phyloP scores from a whole-genome alignment of 2,329 filamentous ascomycete genomes.

The Scedosporium aurantiacum region DNA sequence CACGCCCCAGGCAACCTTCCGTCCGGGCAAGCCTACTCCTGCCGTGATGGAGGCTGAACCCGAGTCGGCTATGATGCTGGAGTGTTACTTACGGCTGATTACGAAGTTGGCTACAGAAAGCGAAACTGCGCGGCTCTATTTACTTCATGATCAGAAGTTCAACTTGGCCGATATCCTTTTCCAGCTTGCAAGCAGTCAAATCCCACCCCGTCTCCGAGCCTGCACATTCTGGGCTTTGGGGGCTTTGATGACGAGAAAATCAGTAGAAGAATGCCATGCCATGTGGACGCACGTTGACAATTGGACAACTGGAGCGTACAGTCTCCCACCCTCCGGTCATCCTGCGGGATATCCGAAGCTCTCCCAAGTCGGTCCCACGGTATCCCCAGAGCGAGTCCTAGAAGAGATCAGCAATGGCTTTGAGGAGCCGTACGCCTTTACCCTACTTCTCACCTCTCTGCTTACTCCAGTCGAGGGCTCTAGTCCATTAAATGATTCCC shows the following conservation, averaged over 20 bases:
- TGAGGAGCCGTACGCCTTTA: slow-evolving; percentile 76
- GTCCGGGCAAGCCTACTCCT: slow-evolving; percentile 47
- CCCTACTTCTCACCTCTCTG: slow-evolving; percentile 64
- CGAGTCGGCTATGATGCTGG: slow-evolving; percentile 92
- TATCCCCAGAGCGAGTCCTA: slow-evolving; percentile 54
- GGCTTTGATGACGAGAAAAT: slow-evolving; percentile 66
- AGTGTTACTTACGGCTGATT: slow-evolving; percentile 83
- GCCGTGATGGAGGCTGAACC: slow-evolving; percentile 72
- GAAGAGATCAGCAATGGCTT: slow-evolving; percentile 67
- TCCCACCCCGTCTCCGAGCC: slow-evolving; percentile 68
- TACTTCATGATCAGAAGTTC: slow-evolving; percentile 55
- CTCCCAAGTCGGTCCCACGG: slow-evolving; percentile 21
- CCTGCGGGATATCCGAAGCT: slow-evolving; percentile 13
- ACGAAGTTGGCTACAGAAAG: slow-evolving; percentile 72
- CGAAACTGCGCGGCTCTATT: slow-evolving; percentile 57
- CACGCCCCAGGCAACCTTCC: slow-evolving; percentile 27
- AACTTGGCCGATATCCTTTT: slow-evolving; percentile 65
- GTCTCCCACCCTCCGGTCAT: slow-evolving; percentile 20
- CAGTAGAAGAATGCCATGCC: slow-evolving; percentile 50
- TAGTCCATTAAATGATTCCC: slow-evolving; percentile 54
- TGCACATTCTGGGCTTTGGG: slow-evolving; percentile 72
- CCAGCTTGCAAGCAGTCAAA: slow-evolving; percentile 64
- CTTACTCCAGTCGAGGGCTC: slow-evolving; percentile 54
- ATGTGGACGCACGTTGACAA: slow-evolving; percentile 76
- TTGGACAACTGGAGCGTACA: slow-evolving; percentile 59